Conservation (phyloP, 2,329 filamentous ascomycete genomes). For the Ophiostoma pallidulum region DNA sequence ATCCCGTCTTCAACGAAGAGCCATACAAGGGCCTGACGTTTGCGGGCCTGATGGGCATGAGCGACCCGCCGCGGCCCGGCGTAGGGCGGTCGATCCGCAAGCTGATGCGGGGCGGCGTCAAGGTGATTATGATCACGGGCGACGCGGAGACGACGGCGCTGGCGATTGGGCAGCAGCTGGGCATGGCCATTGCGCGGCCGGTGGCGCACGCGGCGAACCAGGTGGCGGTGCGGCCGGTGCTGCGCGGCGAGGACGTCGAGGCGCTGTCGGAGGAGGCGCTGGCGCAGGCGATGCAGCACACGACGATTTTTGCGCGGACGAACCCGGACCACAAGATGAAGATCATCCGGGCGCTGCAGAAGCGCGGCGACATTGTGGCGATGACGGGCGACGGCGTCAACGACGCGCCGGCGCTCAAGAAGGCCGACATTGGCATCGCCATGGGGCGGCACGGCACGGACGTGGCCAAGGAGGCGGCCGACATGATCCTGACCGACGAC, state of each 20-base stretch:
- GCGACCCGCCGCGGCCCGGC: slow-evolving; percentile 83
- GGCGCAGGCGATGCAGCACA: slow-evolving; percentile 72
- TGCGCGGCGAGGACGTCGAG: slow-evolving; percentile 88
- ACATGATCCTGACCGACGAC: slow-evolving; percentile 86
- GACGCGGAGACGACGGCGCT: slow-evolving; percentile 92
- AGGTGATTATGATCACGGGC: slow-evolving; percentile 98
- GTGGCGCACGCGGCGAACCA: slow-evolving; percentile 44
- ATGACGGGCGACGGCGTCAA: slow-evolving; percentile 99
- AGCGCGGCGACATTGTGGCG: slow-evolving; percentile 89
- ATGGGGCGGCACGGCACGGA: slow-evolving; percentile 95
- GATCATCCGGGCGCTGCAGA: slow-evolving; percentile 84
- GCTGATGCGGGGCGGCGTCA: slow-evolving; percentile 87
- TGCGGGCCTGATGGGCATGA: slow-evolving; percentile 92
- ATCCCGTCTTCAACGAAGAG: slow-evolving; percentile 51
- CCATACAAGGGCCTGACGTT: slow-evolving; percentile 78
- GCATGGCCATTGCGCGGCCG: slow-evolving; percentile 66
- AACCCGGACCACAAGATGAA: slow-evolving; percentile 98
- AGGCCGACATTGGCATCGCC: slow-evolving; percentile 93
- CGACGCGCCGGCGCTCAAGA: slow-evolving; percentile 91
- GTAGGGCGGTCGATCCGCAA: slow-evolving; percentile 83
- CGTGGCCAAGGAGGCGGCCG: slow-evolving; percentile 91
- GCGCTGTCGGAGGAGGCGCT: slow-evolving; percentile 80
- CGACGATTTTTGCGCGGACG: slow-evolving; percentile 90
- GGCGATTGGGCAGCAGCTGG: slow-evolving; percentile 89
- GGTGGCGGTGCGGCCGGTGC: slow-evolving; percentile 58